Evolutionary conservation across 73 alveolate species (phyloP).

Genomic region (Symbiodinium natans): DNA sequence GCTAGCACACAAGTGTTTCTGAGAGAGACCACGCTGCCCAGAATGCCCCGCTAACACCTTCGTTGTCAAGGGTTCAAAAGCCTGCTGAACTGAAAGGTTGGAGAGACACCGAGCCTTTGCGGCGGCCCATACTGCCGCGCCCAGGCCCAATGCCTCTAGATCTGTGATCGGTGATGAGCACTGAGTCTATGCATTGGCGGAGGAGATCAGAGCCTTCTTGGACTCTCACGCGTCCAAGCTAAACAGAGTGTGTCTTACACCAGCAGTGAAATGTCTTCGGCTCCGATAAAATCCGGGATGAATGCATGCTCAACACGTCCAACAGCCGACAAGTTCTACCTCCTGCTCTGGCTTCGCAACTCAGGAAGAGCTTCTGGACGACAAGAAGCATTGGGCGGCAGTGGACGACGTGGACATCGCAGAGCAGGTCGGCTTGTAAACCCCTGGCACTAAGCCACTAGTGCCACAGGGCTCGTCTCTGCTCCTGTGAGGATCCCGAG

Average conservation of each 20-base stretch:
- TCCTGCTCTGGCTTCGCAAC: background rate
- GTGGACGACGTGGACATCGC: conserved; percentile 59
- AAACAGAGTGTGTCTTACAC: background rate
- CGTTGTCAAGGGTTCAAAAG: no score
- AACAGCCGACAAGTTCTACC: no score
- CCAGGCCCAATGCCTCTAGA: background rate
- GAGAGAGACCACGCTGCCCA: no score
- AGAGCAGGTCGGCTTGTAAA: background rate
- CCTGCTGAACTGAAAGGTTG: no score
- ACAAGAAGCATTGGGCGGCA: conserved; percentile 50
- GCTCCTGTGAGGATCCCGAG: conserved; percentile 26
- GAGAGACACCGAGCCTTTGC: conserved; percentile 32
- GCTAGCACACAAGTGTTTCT: no score
- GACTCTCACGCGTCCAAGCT: conserved; percentile 1
- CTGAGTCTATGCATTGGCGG: background rate
- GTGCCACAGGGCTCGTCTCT: background rate
- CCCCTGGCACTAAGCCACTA: background rate
- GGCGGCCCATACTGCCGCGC: conserved; percentile 92
- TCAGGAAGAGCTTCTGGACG: conserved; percentile 43
- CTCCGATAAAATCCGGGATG: no score
- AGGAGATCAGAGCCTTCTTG: conserved; percentile 64
- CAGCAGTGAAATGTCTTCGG: no score
- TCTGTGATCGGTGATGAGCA: background rate
- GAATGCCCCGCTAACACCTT: no score
- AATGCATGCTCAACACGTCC: no score